These are phyloP conservation scores for Trichoderma reesei DNA, from an alignment of 495 filamentous ascomycete genomes.

Conservation along the genomic window DNA sequence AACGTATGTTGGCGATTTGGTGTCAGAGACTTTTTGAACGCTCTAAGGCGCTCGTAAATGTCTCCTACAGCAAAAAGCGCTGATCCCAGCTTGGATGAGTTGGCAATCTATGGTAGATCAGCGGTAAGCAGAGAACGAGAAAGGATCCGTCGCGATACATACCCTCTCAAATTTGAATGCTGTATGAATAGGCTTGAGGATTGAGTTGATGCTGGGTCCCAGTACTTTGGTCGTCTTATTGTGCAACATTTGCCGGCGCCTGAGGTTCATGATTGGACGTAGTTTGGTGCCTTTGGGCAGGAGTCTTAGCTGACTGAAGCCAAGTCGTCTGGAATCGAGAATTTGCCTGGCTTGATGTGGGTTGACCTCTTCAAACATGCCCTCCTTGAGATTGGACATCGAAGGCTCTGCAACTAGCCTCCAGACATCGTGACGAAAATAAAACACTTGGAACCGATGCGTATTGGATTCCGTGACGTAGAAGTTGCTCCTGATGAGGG, in stretches of 20 bases:
- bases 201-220: conserved; percentile 70
- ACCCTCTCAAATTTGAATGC: conserved; percentile 72
- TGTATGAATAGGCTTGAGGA: conserved; percentile 64
- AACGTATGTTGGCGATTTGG: conserved; percentile 16
- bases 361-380: conserved; percentile 74
- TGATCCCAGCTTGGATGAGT: conserved; percentile 57
- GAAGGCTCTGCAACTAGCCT: conserved; percentile 62
- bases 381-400: conserved; percentile 53
- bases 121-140: neutral
- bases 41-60: conserved; percentile 64
- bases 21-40: conserved; percentile 44
- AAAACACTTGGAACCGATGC: conserved; percentile 77
- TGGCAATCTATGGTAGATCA: too few species aligned
- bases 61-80: conserved; percentile 74
- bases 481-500: conserved; percentile 77
- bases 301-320: conserved; percentile 70
- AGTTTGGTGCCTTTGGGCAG: conserved; percentile 60
- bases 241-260: conserved; percentile 47
- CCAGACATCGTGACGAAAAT: conserved; percentile 93
- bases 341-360: conserved; percentile 45
- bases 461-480: conserved; percentile 86
- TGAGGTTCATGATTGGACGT: conserved; percentile 80
- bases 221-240: conserved; percentile 25
- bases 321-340: conserved; percentile 52
- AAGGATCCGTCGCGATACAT: conserved; percentile 10